Conservation (phyloP, 106 monocot species). For the Gastrodia elata region DNA sequence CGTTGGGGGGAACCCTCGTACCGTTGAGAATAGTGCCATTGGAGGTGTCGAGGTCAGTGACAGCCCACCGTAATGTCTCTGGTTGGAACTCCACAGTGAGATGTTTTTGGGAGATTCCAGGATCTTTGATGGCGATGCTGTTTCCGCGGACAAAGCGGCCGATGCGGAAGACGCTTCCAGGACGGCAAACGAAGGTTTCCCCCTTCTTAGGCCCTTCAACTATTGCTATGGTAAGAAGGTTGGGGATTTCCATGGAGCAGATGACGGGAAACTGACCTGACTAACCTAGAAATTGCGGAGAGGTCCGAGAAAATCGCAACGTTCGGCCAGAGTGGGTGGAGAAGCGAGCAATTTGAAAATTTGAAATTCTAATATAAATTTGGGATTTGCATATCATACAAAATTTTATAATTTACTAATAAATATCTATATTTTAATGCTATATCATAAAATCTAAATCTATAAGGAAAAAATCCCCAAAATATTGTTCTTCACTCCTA, state of each 20-base stretch:
- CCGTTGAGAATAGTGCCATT: conserved; percentile 79
- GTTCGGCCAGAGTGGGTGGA: too few species aligned
- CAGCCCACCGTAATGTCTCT: conserved; percentile 32
- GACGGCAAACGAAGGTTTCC: conserved; percentile 31
- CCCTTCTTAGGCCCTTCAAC: conserved; percentile 55
- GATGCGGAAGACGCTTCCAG: conserved; percentile 34
- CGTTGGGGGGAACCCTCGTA: conserved; percentile 20
- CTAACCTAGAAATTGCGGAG: conserved; percentile 1
- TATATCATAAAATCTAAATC: too few species aligned
- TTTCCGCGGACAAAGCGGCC: conserved; percentile 80
- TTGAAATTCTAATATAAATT: too few species aligned
- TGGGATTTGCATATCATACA: too few species aligned
- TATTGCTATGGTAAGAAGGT: conserved; percentile 28
- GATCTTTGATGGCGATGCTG: conserved; percentile 66
- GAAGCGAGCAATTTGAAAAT: too few species aligned
- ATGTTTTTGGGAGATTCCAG: conserved; percentile 75
- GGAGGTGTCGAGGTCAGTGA: conserved; percentile 67
- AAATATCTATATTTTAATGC: too few species aligned
- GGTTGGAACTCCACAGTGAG: conserved; percentile 30
- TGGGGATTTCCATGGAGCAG: conserved; percentile 10
- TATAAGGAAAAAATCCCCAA: too few species aligned
- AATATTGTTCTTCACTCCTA: too few species aligned
- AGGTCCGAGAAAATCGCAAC: too few species aligned
- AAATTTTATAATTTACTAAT: too few species aligned
- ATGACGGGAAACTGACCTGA: not conserved